Evolutionary conservation across 805 yeast species (phyloP).

Genomic region (Yamadazyma akitaensis): DNA sequence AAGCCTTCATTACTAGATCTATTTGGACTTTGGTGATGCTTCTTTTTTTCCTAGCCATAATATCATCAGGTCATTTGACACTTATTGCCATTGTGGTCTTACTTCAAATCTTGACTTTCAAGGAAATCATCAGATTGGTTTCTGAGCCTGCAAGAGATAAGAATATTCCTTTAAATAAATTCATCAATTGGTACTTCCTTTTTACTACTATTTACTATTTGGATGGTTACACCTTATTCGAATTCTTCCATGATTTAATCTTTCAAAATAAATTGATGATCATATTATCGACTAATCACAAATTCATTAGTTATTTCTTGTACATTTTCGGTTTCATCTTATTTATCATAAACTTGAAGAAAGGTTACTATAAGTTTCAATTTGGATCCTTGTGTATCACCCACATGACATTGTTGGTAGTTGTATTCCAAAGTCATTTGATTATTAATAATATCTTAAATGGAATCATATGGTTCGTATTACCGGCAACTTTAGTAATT

Average conservation of each 20-base stretch:
- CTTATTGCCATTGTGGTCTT: slow-evolving; percentile 67
- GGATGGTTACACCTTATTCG: slow-evolving; percentile 80
- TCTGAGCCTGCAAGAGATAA: slow-evolving; percentile 81
- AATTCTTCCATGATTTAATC: slow-evolving; percentile 56
- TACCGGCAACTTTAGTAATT: slow-evolving; percentile 89
- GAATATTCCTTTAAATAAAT: slow-evolving; percentile 75
- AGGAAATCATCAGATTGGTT: slow-evolving; percentile 84
- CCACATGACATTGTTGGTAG: slow-evolving; percentile 86
- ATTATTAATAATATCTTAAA: slow-evolving; percentile 84
- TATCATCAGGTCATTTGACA: slow-evolving; percentile 84
- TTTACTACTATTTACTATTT: slow-evolving; percentile 83
- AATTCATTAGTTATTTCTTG: slow-evolving; percentile 76
- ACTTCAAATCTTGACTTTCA: slow-evolving; percentile 81
- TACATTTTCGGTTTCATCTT: slow-evolving; percentile 86
- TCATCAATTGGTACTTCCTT: slow-evolving; percentile 91
- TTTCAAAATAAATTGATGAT: slow-evolving; percentile 51
- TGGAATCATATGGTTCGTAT: slow-evolving; percentile 91
- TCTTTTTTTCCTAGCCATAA: slow-evolving; percentile 58
- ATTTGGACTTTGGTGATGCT: slow-evolving; percentile 95
- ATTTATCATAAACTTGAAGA: slow-evolving; percentile 84
- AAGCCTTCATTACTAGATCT: slow-evolving; percentile 82
- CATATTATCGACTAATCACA: slow-evolving; percentile 72
- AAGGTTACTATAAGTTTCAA: slow-evolving; percentile 87
- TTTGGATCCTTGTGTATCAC: slow-evolving; percentile 92
- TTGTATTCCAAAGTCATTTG: slow-evolving; percentile 91